Conservation (phyloP, 306 rosid species). For the Fragaria vesca region DNA sequence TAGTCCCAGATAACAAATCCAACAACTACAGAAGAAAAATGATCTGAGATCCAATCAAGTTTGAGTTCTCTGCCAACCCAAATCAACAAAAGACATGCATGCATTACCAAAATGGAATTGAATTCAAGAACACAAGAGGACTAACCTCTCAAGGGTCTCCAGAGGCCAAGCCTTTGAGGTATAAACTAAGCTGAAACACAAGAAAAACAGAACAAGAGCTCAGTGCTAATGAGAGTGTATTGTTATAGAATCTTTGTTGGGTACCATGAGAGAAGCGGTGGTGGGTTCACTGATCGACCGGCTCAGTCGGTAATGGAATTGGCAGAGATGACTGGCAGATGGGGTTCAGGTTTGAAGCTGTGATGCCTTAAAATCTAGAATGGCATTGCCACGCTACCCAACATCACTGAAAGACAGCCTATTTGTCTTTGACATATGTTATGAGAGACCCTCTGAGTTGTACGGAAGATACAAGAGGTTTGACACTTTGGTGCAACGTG, state of each 20-base stretch:
- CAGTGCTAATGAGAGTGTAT: neutral
- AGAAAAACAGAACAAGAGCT: neutral
- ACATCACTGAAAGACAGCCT: neutral
- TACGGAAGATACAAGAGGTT: conserved; percentile 1
- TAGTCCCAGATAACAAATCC: neutral
- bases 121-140: conserved; percentile 8
- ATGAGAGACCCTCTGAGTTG: neutral
- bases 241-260: conserved; percentile 12
- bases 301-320: neutral
- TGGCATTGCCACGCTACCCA: neutral
- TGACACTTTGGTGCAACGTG: conserved; percentile 9
- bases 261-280: conserved; percentile 12
- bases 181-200: neutral
- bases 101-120: conserved; percentile 3
- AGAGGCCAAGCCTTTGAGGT: neutral
- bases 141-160: conserved; percentile 13
- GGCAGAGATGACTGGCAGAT: conserved; percentile 9
- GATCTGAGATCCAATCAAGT: conserved; percentile 17
- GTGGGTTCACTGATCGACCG: conserved; percentile 16
- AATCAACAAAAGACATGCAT: neutral
- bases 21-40: neutral
- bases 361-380: neutral
- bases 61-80: neutral
- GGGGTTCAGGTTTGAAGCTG: neutral
- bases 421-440: neutral